Base-by-base conservation (phyloP, 2,329 filamentous ascomycete species). In the Colletotrichum zoysiae region DNA sequence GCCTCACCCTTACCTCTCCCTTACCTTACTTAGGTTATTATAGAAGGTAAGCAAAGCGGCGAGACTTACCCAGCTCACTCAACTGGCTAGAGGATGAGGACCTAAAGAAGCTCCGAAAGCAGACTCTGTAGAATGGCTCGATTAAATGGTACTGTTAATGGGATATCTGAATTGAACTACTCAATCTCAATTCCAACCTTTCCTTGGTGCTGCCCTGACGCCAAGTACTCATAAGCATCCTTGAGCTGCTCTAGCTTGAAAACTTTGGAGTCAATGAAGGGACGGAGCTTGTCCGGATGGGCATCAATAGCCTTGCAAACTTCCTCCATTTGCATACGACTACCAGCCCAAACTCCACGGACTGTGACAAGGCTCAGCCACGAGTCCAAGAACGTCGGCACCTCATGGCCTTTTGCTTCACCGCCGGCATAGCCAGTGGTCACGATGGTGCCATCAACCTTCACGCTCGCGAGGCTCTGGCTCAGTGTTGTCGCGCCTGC, bases 221-320 rank as follows among this genome's bases (percentile, higher is more conserved):
- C 57, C 67, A 83, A 74, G 62, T 84, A 84, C 75, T 83, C 80
- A 66, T 81, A 84, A 7, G 83, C 83, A 77, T 86, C 83, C 76
- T 81, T 83, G 2, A 81, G 57, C 68, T 86, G 76, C 23, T 86
- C 84, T 44, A 88, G 75, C 14, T 73, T 78, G 70, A 88, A 88
- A 9, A 82, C 74, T 72, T 80, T 82, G 12, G 77, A 71, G 76
- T 88, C 86, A 42, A 89, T 76, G 2, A 87, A 81, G 2, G 86
- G 86, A 40, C 69, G 59, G 20, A 71, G 53, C 69, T 60, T 69
- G 23, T 83, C 83, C 33, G 81, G 78, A 5, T 84, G 83, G 59
- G 80, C 84, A 74, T 88, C 86, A 67, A 88, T 82, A 20, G 85
- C 85, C 1, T 80, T 78, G 73, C 82, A 83, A 83, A 88, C 86